Evolutionary conservation across 305 asterid species (phyloP).

Genomic region (Fraxinus nigra): DNA sequence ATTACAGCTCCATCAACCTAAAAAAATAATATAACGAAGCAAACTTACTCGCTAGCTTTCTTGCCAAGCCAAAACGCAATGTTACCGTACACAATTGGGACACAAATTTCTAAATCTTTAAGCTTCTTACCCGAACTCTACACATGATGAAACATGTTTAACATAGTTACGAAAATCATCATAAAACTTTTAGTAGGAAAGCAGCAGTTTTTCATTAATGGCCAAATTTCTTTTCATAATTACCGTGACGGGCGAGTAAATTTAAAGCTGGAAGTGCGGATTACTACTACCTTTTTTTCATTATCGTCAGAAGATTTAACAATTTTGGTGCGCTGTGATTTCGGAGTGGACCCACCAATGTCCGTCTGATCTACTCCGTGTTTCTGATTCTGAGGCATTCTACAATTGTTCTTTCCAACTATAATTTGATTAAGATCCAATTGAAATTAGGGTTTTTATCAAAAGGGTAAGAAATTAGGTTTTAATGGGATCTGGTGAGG

Average conservation of each 20-base stretch:
- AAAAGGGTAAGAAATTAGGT: slow-evolving; percentile 10
- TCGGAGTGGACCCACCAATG: slow-evolving; percentile 36
- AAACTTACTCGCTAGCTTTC: slow-evolving; percentile 92
- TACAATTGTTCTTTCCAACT: slow-evolving; percentile 1
- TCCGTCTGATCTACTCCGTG: slow-evolving; percentile 57
- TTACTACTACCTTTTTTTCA: slow-evolving; percentile 52
- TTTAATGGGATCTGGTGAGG: not conserved
- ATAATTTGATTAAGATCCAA: slow-evolving; percentile 23
- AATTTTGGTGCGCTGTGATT: slow-evolving; percentile 54
- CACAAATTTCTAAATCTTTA: slow-evolving; percentile 69
- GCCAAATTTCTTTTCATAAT: not conserved
- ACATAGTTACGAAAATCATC: slow-evolving; percentile 4
- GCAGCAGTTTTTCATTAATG: not conserved
- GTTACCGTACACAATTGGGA: slow-evolving; percentile 89
- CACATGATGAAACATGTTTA: slow-evolving; percentile 13
- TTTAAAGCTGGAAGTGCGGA: not conserved
- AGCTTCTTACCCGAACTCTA: slow-evolving; percentile 59
- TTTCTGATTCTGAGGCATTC: slow-evolving; percentile 64
- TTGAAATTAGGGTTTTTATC: slow-evolving; percentile 48
- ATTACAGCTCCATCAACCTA: not conserved
- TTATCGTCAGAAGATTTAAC: slow-evolving; percentile 65
- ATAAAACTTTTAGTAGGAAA: not conserved
- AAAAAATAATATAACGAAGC: not conserved
- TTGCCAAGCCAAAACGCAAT: slow-evolving; percentile 98
- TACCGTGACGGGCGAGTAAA: not conserved